Evolutionary conservation across 2,329 filamentous ascomycete genomes (phyloP), one percentile per base, ranked within the genome.

Genomic region (Tolypocladium tropicale): DNA sequence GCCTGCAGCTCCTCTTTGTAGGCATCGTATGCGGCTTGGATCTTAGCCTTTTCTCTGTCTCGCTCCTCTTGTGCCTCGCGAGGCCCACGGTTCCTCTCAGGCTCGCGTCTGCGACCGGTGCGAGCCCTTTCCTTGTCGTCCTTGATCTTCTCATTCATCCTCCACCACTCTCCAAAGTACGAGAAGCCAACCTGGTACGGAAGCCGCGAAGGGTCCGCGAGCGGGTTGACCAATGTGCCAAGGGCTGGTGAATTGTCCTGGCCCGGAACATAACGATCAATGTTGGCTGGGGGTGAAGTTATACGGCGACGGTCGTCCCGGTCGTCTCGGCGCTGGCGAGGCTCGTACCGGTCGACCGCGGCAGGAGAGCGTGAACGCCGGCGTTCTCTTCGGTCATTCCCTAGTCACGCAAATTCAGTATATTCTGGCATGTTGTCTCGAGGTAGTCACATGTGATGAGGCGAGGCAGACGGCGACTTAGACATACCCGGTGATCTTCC

Each of bases 111-210:
- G 39, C 86, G 84, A 32, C 88, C 89, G 46, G 83, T 85, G 59
- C 84, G 83, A 30, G 77, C 75, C 34, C 86, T 82, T 65, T 93
- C 89, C 64, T 85, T 88, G 59, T 92, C 88, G 53, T 92, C 88
- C 70, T 90, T 92, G 67, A 92, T 87, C 65, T 85, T 85, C 68
- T 92, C 88, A 63, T 92, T 90, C 61, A 85, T 78, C 58, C 89
- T 82, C 89, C 89, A 93, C 89, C 89, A 93, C 70, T 93, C 89
- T 21, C 89, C 85, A 64, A 90, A 93, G 70, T 87, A 93, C 16
- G 88, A 92, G 71, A 93, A 93, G 2, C 89, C 89, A 55, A 92
- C 89, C 67, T 93, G 89, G 60, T 88, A 91, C 3, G 87, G 83
- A 11, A 93, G 77, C 58, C 82, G 82, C 63, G 87, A 77, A 2